Percentiles rank a stretch among this genome's conserved stretches.
Evolutionary conservation across 1,284 basidiomycete genomes (phyloP).

Genomic region (Xerocomus minutiporus): DNA sequence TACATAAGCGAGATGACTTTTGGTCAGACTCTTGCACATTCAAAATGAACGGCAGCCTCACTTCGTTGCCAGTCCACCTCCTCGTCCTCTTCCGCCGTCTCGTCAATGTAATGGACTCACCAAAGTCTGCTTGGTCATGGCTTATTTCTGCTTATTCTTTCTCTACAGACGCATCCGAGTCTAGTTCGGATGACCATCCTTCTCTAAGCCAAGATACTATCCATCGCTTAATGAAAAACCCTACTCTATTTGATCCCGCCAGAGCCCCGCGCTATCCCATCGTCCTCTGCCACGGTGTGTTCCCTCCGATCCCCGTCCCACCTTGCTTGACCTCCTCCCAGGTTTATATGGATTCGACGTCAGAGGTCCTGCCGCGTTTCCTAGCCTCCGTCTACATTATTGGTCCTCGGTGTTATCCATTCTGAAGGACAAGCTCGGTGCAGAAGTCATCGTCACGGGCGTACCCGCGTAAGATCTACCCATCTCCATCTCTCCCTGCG

Average conservation of each 20-base stretch:
- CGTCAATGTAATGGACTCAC: constrained; percentile 42
- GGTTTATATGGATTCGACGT: constrained; percentile 95
- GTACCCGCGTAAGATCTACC: constrained; percentile 75
- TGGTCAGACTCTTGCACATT: background rate
- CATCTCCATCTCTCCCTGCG: background rate
- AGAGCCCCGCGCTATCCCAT: constrained; percentile 84
- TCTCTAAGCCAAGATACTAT: constrained; percentile 47
- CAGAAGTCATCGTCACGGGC: constrained; percentile 91
- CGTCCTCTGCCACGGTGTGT: constrained; percentile 91
- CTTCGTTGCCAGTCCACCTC: constrained; percentile 54
- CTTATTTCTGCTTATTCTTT: constrained; percentile 11
- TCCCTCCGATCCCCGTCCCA: background rate
- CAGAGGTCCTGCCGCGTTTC: constrained; percentile 70
- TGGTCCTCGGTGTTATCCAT: constrained; percentile 90
- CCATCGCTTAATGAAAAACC: constrained; percentile 69
- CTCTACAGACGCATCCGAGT: background rate
- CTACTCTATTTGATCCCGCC: constrained; percentile 69
- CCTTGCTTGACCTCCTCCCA: constrained; percentile 32
- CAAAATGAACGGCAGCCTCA: constrained; percentile 31
- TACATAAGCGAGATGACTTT: constrained; percentile 10
- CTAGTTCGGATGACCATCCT: background rate
- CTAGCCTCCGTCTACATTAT: constrained; percentile 85
- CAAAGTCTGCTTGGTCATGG: constrained; percentile 17
- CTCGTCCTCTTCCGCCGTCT: constrained; percentile 57
- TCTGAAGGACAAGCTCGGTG: constrained; percentile 79